These are phyloP conservation scores for Penicillium alfredii DNA, from an alignment of 495 filamentous ascomycete genomes.

Conservation along the genomic window DNA sequence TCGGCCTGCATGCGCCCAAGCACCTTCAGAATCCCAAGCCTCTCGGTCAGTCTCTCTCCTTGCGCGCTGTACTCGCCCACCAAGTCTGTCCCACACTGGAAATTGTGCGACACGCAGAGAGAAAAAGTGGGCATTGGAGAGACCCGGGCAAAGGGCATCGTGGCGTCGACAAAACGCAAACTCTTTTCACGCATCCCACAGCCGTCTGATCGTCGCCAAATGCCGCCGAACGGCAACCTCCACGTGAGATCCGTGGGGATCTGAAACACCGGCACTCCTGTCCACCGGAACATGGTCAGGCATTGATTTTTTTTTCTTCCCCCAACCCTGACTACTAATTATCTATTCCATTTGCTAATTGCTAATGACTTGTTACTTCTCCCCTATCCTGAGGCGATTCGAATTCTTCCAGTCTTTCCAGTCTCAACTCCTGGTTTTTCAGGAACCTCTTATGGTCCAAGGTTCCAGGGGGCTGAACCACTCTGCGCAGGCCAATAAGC, in stretches of 20 bases:
- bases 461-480: slow-evolving; percentile 16
- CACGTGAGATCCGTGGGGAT: slow-evolving; percentile 29
- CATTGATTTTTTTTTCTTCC: no score
- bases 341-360: no score
- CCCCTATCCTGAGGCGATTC: not conserved
- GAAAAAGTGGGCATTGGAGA: slow-evolving; percentile 6
- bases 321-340: no score
- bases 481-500: slow-evolving; percentile 14
- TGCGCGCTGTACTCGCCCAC: slow-evolving; percentile 6
- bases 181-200: no score
- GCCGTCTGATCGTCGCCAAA: slow-evolving; percentile 17
- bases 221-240: slow-evolving; percentile 20
- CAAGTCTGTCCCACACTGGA: not conserved
- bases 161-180: slow-evolving; percentile 5
- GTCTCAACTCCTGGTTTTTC: not conserved
- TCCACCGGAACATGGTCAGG: slow-evolving; percentile 7
- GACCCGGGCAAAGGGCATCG: slow-evolving; percentile 3
- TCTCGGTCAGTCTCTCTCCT: slow-evolving; percentile 9
- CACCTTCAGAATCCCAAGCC: slow-evolving; percentile 3
- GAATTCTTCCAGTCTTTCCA: not conserved
- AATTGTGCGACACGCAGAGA: not conserved
- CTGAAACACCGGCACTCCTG: slow-evolving; percentile 20
- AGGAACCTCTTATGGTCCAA: no score
- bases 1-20: slow-evolving; percentile 10
- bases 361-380: no score